Evolutionary conservation across 2,329 filamentous ascomycete genomes (phyloP), one percentile per base, ranked within the genome.

Genomic region (Microcyclospora tardicrescens): DNA sequence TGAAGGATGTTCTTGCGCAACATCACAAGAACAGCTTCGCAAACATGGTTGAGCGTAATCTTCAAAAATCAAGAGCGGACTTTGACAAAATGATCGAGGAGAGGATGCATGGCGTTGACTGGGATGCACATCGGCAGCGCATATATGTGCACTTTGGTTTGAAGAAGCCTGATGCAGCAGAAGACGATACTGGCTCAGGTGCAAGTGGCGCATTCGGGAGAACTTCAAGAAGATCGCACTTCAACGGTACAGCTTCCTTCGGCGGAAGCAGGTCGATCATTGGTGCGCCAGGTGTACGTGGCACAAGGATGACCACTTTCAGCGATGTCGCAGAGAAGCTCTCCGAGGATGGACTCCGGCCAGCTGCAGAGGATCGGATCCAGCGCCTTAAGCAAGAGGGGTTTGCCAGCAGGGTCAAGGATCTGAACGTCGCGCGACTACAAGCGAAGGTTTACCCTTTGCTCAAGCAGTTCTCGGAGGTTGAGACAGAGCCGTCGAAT

Each of bases 71-170:
- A 3, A 80, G 89, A 43, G 77, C 79, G 40, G 91, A 96, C 56
- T 96, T 98, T 58, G 87, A 98, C 58, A 74, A 76, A 43, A 96
- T 94, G 59, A 70, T 98, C 40, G 87, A 96, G 58, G 87, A 95
- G 53, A 93, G 93, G 56, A 79, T 96, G 36, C 84, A 86, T 24
- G 55, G 49, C 15, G 80, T 93, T 67, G 86, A 96, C 59, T 96
- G 91, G 87, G 87, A 95, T 51, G 80, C 82, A 12, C 89, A 96
- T 64, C 80, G 89, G 45, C 84, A 83, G 61, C 79, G 79, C 48
- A 94, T 98, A 47, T 96, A 95, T 62, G 79, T 94, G 54, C 91
- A 98, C 61, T 96, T 98, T 60, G 91, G 91, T 11, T 81, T 98
- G 12, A 69, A 66, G 33, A 66, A 62, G 45, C 65, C 58, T 14